Percentiles rank a stretch among this genome's conserved stretches.
These are phyloP conservation scores for Backusella liffmaniae DNA, from an alignment of 192 early-diverging fungal genomes.

Conservation along the genomic window DNA sequence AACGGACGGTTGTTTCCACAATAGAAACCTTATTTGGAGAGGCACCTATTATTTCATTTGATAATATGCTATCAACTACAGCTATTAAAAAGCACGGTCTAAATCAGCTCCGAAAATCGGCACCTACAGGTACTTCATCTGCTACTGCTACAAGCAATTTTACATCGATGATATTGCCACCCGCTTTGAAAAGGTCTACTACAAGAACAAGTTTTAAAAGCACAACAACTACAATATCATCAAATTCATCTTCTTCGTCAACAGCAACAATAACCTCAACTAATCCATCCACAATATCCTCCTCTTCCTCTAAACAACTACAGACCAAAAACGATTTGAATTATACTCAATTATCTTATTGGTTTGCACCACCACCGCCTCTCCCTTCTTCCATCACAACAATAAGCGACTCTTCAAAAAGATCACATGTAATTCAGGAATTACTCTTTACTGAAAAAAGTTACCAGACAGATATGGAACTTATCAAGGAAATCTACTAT, in stretches of 20 bases:
- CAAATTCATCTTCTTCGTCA: not conserved
- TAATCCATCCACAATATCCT: not conserved
- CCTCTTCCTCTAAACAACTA: not conserved
- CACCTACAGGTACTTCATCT: not conserved
- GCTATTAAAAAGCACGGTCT: not conserved
- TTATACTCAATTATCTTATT: slow-evolving; percentile 2
- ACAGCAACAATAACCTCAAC: not conserved
- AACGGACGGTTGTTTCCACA: not conserved
- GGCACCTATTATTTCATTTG: not conserved
- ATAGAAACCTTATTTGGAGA: not conserved
- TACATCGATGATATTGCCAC: not conserved
- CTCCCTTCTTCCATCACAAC: not conserved
- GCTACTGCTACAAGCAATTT: not conserved
- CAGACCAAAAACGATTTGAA: slow-evolving; percentile 2
- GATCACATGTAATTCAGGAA: slow-evolving; percentile 61
- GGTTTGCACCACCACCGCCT: slow-evolving; percentile 6
- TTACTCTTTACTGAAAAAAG: slow-evolving; percentile 75
- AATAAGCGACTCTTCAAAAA: not conserved
- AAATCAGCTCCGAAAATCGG: not conserved
- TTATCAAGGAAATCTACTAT: slow-evolving; percentile 71
- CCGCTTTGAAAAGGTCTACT: not conserved
- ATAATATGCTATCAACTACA: not conserved
- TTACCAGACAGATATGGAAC: slow-evolving; percentile 73
- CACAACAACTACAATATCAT: slow-evolving; percentile 5
- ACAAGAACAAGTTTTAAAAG: slow-evolving; percentile 5